Evolutionary conservation across 805 yeast genomes (phyloP), one percentile per base, ranked within the genome.

Genomic region (Ascoidea rubescens): DNA sequence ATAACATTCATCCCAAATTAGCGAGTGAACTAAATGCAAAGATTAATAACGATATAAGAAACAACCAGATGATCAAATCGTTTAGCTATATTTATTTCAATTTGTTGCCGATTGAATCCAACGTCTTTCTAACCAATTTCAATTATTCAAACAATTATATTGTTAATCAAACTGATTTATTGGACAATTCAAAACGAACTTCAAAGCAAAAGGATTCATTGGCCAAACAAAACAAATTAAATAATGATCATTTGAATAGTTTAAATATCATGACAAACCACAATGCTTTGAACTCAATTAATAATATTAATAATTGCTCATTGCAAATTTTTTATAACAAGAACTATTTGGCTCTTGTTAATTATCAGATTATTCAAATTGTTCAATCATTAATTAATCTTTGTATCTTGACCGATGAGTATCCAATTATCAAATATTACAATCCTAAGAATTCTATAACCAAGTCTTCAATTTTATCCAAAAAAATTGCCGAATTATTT

Each of bases 351-450:
- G 84, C 80, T 53, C 67, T 83, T 48, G 82, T 85, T 43, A 71
- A 75, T 21, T 71, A 70, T 37, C 83, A 84, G 53, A 71, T 87
- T 14, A 68, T 73, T 17, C 66, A 66, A 50, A 78, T 85, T 0
- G 87, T 91, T 1, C 69, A 76, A 45, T 65, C 87, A 28, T 70
- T 93, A 57, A 79, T 88, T 33, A 79, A 82, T 57, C 59, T 87
- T 30, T 86, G 95, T 71, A 77, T 85, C 5, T 62, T 84, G 7
- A 80, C 93, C 1, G 95, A 95, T 12, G 97, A 90, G 61, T 87
- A 84, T 59, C 99, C 99, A 2, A 76, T 84, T 47, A 78, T 93
- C 21, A 73, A 99, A 58, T 87, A 79, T 66, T 82, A 80, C 61
- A 71, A 78, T 6, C 75, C 82, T 5, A 75, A 75, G 59, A 68